phyloP scores from a whole-genome alignment of 306 rosid species.

The Pyrus bretschneideri region DNA sequence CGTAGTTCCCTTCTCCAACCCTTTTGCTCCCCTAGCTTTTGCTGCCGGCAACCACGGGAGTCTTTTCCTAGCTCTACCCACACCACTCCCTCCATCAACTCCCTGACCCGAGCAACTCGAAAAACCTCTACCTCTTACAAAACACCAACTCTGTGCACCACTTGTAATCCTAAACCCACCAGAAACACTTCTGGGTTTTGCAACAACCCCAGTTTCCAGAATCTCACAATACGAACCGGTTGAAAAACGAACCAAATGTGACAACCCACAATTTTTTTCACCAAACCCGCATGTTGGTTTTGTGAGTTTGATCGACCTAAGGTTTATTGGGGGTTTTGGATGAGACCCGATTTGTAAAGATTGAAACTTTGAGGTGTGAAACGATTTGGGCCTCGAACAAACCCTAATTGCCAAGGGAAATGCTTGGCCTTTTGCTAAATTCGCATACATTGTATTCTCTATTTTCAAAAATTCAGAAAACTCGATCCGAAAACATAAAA shows the following conservation, averaged over 20 bases:
- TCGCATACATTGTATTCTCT: conserved; percentile 38
- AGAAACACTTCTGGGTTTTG: conserved; percentile 8
- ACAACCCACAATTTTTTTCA: conserved; percentile 11
- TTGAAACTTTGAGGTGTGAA: conserved; percentile 29
- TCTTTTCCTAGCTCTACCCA: conserved; percentile 19
- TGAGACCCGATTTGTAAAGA: conserved; percentile 26
- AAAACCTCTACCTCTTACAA: conserved; percentile 27
- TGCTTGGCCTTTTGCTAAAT: conserved; percentile 43
- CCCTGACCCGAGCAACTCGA: conserved; percentile 26
- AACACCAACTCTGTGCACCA: conserved; percentile 25
- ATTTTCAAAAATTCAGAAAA: background rate
- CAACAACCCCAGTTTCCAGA: conserved; percentile 14
- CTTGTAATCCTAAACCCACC: conserved; percentile 23
- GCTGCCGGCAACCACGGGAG: conserved; percentile 67
- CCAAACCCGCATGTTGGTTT: conserved; percentile 12
- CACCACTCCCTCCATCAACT: conserved; percentile 13
- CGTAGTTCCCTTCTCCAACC: conserved; percentile 7
- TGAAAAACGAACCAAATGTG: conserved; percentile 12
- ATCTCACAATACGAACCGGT: background rate
- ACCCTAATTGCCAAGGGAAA: conserved; percentile 56
- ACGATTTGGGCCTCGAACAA: conserved; percentile 46
- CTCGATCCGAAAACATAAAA: background rate
- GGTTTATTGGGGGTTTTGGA: conserved; percentile 39
- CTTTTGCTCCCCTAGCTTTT: conserved; percentile 22
- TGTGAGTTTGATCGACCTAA: background rate